A percentile compares a stretch with the other conserved stretches of the same genome.
These are phyloP conservation scores for Pseudonectria foliicola DNA, from an alignment of 2,329 filamentous ascomycete genomes.

Conservation along the genomic window DNA sequence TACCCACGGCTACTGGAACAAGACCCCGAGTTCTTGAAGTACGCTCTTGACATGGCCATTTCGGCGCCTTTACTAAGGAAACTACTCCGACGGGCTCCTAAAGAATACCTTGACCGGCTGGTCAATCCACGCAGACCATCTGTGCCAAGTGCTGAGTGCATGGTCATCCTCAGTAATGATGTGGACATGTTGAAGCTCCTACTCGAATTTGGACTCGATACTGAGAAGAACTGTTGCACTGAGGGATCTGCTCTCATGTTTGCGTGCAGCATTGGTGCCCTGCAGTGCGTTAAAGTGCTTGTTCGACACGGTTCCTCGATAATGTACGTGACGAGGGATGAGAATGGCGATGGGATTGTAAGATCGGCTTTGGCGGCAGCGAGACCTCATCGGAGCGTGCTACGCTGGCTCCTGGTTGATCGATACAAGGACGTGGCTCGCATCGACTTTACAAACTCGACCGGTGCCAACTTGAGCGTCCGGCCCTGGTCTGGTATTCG, in stretches of 20 bases:
- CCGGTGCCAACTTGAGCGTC: background rate
- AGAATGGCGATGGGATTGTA: constrained; percentile 3
- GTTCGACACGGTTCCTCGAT: constrained; percentile 12
- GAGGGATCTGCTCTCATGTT: constrained; percentile 16
- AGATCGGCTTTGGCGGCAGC: constrained; percentile 10
- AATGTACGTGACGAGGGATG: constrained; percentile 7
- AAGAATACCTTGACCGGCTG: constrained; percentile 5
- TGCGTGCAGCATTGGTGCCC: constrained; percentile 10
- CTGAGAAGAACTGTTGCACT: constrained; percentile 8
- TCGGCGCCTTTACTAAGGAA: constrained; percentile 1
- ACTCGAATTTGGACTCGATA: constrained; percentile 12
- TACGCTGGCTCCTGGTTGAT: constrained; percentile 14
- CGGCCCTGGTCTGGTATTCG: constrained; percentile 13
- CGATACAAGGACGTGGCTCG: constrained; percentile 9
- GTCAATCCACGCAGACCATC: constrained; percentile 6
- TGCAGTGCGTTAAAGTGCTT: constrained; percentile 12
- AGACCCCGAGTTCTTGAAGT: constrained; percentile 9
- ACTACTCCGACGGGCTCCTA: constrained; percentile 12
- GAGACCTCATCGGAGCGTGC: constrained; percentile 7
- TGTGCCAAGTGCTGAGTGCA: constrained; percentile 1
- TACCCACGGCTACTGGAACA: constrained; percentile 9
- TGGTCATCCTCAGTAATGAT: constrained; percentile 5
- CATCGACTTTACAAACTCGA: constrained; percentile 2
- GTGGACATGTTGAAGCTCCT: constrained; percentile 4
- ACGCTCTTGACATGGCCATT: background rate